Conservation (phyloP, 78 protist genomes). For the Tieghemostelium lacteum region DNA sequence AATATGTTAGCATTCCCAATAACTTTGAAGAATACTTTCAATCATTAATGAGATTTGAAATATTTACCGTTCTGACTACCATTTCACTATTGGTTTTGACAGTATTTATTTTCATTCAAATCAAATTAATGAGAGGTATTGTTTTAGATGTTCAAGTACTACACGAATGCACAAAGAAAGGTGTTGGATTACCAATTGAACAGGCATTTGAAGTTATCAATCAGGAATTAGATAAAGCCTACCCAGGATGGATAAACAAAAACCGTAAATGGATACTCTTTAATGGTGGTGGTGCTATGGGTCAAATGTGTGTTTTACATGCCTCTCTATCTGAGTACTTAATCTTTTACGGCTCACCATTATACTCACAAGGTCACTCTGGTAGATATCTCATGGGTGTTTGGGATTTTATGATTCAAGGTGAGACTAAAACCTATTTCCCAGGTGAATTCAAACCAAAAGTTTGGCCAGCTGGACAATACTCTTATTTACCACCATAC, state of each 20-base stretch:
- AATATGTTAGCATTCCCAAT: neutral
- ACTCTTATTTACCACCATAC: slow-evolving; percentile 45
- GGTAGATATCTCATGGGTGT: slow-evolving; percentile 80
- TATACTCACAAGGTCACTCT: slow-evolving; percentile 70
- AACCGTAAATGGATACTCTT: slow-evolving; percentile 57
- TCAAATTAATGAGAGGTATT: slow-evolving; percentile 40
- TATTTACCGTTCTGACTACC: neutral
- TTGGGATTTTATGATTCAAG: slow-evolving; percentile 80
- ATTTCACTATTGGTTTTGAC: slow-evolving; percentile 24
- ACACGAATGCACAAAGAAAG: slow-evolving; percentile 72
- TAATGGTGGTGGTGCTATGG: slow-evolving; percentile 90
- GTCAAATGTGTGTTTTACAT: slow-evolving; percentile 81
- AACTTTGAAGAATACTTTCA: neutral
- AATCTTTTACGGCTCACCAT: slow-evolving; percentile 78
- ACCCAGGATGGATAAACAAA: slow-evolving; percentile 66
- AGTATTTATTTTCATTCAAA: slow-evolving; percentile 35
- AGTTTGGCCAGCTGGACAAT: slow-evolving; percentile 58
- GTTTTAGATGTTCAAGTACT: slow-evolving; percentile 45
- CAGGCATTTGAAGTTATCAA: slow-evolving; percentile 39
- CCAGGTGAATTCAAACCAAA: slow-evolving; percentile 66
- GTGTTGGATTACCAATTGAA: slow-evolving; percentile 76
- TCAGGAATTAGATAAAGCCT: slow-evolving; percentile 47
- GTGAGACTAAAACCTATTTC: slow-evolving; percentile 69
- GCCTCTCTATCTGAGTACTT: slow-evolving; percentile 84
- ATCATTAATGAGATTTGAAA: no score